Percentiles rank a stretch among this genome's conserved stretches.
Conservation (phyloP, 2,329 filamentous ascomycete genomes). For the Fusarium aywerte region DNA sequence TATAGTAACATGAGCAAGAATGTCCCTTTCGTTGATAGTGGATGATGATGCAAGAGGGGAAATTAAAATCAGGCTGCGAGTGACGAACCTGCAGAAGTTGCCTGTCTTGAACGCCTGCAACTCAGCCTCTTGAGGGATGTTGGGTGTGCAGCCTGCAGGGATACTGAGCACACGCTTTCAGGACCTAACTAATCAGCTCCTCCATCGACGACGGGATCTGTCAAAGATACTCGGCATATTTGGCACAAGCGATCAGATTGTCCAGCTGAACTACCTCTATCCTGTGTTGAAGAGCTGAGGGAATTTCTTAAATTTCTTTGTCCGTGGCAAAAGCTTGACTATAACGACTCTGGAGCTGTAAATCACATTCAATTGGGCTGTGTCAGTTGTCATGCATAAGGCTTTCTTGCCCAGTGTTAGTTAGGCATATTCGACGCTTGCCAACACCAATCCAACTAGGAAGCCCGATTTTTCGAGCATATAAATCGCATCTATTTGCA, state of each 20-base stretch:
- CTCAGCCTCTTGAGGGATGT: not conserved
- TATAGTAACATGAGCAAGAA: fast-evolving
- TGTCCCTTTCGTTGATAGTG: not conserved
- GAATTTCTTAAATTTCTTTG: no score
- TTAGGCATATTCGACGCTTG: no score
- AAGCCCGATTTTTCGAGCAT: no score
- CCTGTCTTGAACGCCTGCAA: not conserved
- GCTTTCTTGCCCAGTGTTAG: no score
- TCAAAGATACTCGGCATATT: not conserved
- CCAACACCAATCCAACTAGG: no score
- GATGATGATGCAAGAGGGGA: not conserved
- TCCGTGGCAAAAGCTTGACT: no score
- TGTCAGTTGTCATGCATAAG: no score
- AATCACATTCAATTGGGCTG: no score
- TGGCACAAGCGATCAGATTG: not conserved
- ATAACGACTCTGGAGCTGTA: no score
- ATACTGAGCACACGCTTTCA: not conserved
- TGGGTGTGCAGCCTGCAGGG: not conserved
- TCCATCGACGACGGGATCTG: not conserved
- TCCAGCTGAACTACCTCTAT: not conserved
- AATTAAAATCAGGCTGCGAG: not conserved
- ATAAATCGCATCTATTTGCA: no score
- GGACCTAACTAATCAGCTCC: not conserved
- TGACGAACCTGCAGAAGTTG: no score
- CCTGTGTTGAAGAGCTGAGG: no score